Conservation (phyloP, 768 basidiomycete species). For the Russula foetens region DNA sequence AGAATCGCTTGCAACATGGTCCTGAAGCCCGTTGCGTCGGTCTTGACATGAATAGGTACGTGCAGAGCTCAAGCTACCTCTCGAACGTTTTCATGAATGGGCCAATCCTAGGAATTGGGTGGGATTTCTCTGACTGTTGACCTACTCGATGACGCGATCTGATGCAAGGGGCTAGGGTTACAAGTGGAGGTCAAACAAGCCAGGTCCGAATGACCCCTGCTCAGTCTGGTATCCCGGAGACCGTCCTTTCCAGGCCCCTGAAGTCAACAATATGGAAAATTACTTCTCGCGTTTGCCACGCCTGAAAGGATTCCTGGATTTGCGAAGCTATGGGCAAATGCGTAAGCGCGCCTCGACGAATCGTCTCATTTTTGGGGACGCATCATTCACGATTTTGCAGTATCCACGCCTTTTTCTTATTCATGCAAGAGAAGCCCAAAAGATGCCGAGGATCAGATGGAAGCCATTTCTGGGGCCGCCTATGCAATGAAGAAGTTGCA, state of each 20-base stretch:
- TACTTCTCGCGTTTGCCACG: slow-evolving; percentile 47
- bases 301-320: slow-evolving; percentile 60
- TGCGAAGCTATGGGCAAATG: slow-evolving; percentile 81
- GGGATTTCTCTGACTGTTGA: background rate
- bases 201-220: slow-evolving; percentile 44
- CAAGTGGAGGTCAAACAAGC: slow-evolving; percentile 47
- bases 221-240: slow-evolving; percentile 70
- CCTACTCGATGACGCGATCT: background rate
- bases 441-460: slow-evolving; percentile 69
- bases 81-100: background rate
- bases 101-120: background rate
- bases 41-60: slow-evolving; percentile 69
- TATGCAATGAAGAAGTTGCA: slow-evolving; percentile 46
- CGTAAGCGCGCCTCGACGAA: slow-evolving; percentile 29
- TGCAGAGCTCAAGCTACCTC: background rate
- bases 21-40: slow-evolving; percentile 49
- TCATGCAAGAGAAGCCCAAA: slow-evolving; percentile 53
- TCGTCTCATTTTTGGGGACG: background rate
- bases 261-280: slow-evolving; percentile 67
- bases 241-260: slow-evolving; percentile 66
- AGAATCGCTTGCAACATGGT: slow-evolving; percentile 53
- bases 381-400: slow-evolving; percentile 34
- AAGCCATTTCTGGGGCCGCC: slow-evolving; percentile 60
- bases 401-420: slow-evolving; percentile 73
- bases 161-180: slow-evolving; percentile 40